phyloP scores from a whole-genome alignment of 1,284 basidiomycete genomes.

The Sphagnurus paluster region DNA sequence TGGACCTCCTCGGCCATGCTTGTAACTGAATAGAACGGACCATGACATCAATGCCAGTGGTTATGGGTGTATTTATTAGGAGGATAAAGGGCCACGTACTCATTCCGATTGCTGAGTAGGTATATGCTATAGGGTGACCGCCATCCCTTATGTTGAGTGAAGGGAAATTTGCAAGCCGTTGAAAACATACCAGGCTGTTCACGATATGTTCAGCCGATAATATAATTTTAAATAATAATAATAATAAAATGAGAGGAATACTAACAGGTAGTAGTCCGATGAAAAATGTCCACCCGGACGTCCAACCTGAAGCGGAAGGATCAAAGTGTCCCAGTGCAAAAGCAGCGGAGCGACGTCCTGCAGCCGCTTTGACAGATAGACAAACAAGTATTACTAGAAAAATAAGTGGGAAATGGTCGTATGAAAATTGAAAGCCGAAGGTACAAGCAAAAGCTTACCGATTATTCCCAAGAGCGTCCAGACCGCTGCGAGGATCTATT shows the following conservation, averaged over 20 bases:
- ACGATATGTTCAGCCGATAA: not conserved
- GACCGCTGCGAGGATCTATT: constrained; percentile 47
- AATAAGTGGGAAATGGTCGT: constrained; percentile 35
- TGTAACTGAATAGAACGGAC: constrained; percentile 38
- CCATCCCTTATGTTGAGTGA: not conserved
- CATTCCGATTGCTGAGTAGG: constrained; percentile 54
- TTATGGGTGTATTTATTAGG: not conserved
- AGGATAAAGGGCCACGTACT: constrained; percentile 32
- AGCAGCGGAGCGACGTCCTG: constrained; percentile 44
- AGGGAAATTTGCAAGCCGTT: not conserved
- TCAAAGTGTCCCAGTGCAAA: constrained; percentile 52
- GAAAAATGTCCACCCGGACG: constrained; percentile 58
- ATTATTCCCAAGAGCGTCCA: constrained; percentile 56
- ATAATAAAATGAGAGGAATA: not conserved
- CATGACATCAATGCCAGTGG: not conserved
- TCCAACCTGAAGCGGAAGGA: constrained; percentile 52
- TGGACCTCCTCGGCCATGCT: constrained; percentile 70
- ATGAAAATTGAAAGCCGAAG: not conserved
- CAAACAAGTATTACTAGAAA: too few relatives aligned
- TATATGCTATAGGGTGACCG: constrained; percentile 39
- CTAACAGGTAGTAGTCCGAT: constrained; percentile 54
- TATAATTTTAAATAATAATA: not conserved
- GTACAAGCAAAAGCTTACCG: constrained; percentile 26
- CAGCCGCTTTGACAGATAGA: constrained; percentile 49
- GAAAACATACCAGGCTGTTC: constrained; percentile 36